A percentile compares a stretch with the other conserved stretches of the same genome.
Conservation (phyloP, 306 rosid genomes). For the Corylus avellana region DNA sequence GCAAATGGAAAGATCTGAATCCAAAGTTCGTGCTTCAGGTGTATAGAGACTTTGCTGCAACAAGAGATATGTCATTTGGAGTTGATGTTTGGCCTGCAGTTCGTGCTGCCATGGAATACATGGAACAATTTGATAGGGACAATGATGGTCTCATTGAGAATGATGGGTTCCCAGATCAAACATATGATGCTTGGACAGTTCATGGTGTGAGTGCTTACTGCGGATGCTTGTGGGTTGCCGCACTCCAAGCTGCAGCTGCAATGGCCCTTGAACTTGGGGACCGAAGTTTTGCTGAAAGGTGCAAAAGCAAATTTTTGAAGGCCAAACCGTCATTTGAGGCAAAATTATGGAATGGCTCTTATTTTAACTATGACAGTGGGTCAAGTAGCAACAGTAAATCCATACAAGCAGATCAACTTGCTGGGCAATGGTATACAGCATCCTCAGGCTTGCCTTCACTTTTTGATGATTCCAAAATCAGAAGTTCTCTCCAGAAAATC, state of each 20-base stretch:
- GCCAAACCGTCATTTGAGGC: slow-evolving; percentile 86
- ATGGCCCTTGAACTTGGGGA: slow-evolving; percentile 90
- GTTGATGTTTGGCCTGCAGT: slow-evolving; percentile 99
- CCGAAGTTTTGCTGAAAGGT: slow-evolving; percentile 73
- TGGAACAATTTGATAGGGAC: slow-evolving; percentile 92
- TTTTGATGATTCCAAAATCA: slow-evolving; percentile 73
- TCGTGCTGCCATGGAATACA: slow-evolving; percentile 91
- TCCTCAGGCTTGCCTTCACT: slow-evolving; percentile 85
- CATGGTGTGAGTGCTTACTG: slow-evolving; percentile 97
- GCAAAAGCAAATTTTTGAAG: slow-evolving; percentile 80
- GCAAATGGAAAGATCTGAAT: slow-evolving; percentile 97
- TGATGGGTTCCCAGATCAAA: slow-evolving; percentile 98
- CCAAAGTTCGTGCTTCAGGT: slow-evolving; percentile 95
- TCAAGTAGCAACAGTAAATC: slow-evolving; percentile 89
- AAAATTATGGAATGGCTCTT: slow-evolving; percentile 95
- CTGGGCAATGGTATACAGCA: slow-evolving; percentile 99
- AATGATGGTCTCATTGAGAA: slow-evolving; percentile 90
- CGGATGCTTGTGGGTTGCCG: slow-evolving; percentile 96
- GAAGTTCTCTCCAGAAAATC: slow-evolving; percentile 76
- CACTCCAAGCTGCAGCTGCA: slow-evolving; percentile 97
- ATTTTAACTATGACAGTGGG: slow-evolving; percentile 94
- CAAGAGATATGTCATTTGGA: slow-evolving; percentile 92
- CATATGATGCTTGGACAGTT: slow-evolving; percentile 97
- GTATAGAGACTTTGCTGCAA: slow-evolving; percentile 88
- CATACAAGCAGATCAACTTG: slow-evolving; percentile 95